Base-by-base conservation (phyloP, 768 basidiomycete species). In the Mycena polygramma region DNA sequence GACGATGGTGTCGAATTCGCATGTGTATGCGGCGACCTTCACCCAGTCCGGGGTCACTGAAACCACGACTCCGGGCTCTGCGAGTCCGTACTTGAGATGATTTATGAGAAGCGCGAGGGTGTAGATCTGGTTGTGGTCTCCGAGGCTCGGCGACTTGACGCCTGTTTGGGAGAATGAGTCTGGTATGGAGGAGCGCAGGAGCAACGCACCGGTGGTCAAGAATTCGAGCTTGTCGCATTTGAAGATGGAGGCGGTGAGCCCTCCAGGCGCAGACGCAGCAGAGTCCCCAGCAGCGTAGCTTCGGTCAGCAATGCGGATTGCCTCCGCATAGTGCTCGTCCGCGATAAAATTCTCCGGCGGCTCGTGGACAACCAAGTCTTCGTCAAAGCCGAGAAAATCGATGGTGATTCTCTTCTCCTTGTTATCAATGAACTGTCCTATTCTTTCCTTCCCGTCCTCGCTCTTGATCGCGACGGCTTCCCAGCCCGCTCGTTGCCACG, bases 101-200 rank as follows among this genome's bases (percentile, higher is more conserved):
- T 74, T 74, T 30, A 74, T 74, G 69, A 74, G 73, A 8, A 55
- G 52, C 24, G 57, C 73, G 14, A 74, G 73, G 35, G 58, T 66
- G 63, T 74, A 74, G 9, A 74, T 74, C 53, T 71, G 70, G 46
- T 54, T 71, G 60, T 74, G 73, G 45, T 71, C 63, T 36, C 51
- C 61, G 5, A 74, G 62, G 36, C 55, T 70, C 43, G 57, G 54
- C 7, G 39, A 55, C 45, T 70, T 63, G 20, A 46, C 60, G 41
- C 69, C 73, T 71, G 45, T 15, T 13, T 13, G 11, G 8, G 30
- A 55, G 26, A 66, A 35, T 51, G 57, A 39, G 15, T 35, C 52
- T 24, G 15, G 35, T 2, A 9, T 15, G 19, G 26, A 37, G 7
- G 7, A 35, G 15, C 7, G 8, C 19, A 37, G 9, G 24, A 24